Base-by-base conservation (phyloP, 306 rosid genomes). In the Cucurbita argyrosperma region DNA sequence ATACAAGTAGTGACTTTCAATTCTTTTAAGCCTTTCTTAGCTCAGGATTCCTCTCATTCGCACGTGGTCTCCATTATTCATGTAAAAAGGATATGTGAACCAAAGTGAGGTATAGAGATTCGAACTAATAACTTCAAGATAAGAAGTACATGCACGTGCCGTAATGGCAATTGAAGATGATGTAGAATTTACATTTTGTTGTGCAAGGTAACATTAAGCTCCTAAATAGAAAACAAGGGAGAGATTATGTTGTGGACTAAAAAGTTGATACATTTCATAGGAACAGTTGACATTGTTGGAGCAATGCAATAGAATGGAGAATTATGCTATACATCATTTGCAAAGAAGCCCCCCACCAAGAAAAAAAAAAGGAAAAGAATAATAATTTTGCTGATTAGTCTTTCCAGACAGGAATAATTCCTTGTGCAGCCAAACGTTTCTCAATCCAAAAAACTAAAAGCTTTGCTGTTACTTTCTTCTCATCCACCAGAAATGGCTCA, bases 391-490 rank as follows among this genome's bases (percentile, higher is more conserved):
- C 14, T 47, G 61, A 74, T 85, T 51, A 90, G 55, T 88, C 92
- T 77, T 81, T 85, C 99, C 97, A 91, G 37, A 94, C 91, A 50
- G 97, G 97, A 74, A 89, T 88, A 76, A 94, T 88, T 77, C 99
- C 97, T 78, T 94, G 99, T 23, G 99, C 97, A 64, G 99, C 99
- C 84, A 94, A 84, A 74, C 99, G 97, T 78, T 94, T 94, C 81
- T 91, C 96, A 70, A 94, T 90, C 99, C 99, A 91, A 72, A 89
- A 94, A 51, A 94, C 80, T 52, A 94, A 37, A 74, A 39, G 99
- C 53, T 74, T 91, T 76, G 89, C 88, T 3, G 96, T 89, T 12
- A 91, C 79, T 80, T 84, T 94, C 96, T 87, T 94, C 85, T 94
- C 99, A 64, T 94, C 99, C 50, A 88, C 12, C 3, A 91, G 96